A percentile compares a stretch with the other conserved stretches of the same genome.
These are phyloP conservation scores for Solanum stenotomum DNA, from an alignment of 257 asterid species.

Conservation along the genomic window DNA sequence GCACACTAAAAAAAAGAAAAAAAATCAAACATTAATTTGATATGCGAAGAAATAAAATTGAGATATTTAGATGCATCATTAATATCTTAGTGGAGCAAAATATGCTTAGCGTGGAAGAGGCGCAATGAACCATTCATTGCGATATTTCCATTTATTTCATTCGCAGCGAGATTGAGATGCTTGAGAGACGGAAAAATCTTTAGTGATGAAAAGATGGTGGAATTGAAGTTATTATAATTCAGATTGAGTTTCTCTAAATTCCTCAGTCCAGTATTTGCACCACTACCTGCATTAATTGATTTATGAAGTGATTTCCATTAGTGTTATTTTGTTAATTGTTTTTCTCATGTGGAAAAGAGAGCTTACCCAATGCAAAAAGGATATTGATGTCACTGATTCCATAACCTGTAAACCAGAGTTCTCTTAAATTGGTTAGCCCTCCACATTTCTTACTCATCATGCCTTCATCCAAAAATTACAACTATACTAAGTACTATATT, in stretches of 20 bases:
- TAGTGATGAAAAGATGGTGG: neutral
- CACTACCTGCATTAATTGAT: neutral
- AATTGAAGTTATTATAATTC: neutral
- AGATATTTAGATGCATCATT: too few species aligned
- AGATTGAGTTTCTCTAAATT: neutral
- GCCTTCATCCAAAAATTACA: neutral
- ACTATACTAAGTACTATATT: too few species aligned
- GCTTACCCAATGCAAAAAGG: neutral
- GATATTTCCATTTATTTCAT: too few species aligned
- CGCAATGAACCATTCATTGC: too few species aligned
- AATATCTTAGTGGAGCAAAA: too few species aligned
- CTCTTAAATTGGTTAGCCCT: neutral
- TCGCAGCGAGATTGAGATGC: accelerated
- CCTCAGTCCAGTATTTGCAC: neutral
- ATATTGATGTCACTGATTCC: neutral
- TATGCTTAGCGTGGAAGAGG: too few species aligned
- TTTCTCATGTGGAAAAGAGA: too few species aligned
- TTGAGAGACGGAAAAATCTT: neutral
- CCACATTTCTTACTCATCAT: neutral
- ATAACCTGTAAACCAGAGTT: neutral
- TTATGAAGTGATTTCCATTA: too few species aligned
- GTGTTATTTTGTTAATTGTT: too few species aligned
- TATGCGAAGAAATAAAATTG: too few species aligned
- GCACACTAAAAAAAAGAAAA: too few species aligned
- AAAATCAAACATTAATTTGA: too few species aligned